Evolutionary conservation across 768 basidiomycete genomes (phyloP), one percentile per base, ranked within the genome.

Genomic region (Macrolepiota fuliginosa): DNA sequence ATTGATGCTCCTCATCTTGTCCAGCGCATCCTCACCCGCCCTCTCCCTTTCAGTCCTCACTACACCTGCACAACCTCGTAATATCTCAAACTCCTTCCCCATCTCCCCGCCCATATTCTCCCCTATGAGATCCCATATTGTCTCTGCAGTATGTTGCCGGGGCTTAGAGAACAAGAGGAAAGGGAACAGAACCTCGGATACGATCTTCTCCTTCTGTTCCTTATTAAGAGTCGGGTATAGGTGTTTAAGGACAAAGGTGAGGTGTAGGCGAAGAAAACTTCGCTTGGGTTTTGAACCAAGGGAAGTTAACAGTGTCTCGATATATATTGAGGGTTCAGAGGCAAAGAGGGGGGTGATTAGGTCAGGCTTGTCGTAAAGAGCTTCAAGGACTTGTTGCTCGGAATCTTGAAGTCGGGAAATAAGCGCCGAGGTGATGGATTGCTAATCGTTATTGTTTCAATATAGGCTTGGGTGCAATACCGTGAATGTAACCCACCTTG

Each of bases 121-220:
- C n/a, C 68, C 71, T 60, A 94, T 69, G n/a, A 82, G 72, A 58
- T 87, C 86, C 94, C 94, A 96, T 0, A 87, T 83, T n/a, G 80
- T 70, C 22, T 83, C 79, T 0, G 85, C 80, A 0, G 84, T 89
- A 68, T 85, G 87, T 63, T 88, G 82, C 54, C 87, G 81, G 2
- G 88, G 73, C 68, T 90, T 92, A 6, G 91, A 88, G 66, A 84
- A 88, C 15, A 96, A 71, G 47, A 96, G 74, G 68, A 85, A 84
- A 0, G 93, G 90, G 69, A 93, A 90, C 57, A 96, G 72, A 0
- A 88, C 69, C 35, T 76, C 73, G 63, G 83, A 76, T 63, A 85
- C 83, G 25, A 81, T 70, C 29, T 74, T 70, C 25, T 72, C 75
- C 63, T 69, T 60, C 0, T 66, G 63, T 1, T 67, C 61, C 1